Percentiles rank a stretch among this genome's conserved stretches.
Conservation (phyloP, 106 monocot species). For the Allium sativum region DNA sequence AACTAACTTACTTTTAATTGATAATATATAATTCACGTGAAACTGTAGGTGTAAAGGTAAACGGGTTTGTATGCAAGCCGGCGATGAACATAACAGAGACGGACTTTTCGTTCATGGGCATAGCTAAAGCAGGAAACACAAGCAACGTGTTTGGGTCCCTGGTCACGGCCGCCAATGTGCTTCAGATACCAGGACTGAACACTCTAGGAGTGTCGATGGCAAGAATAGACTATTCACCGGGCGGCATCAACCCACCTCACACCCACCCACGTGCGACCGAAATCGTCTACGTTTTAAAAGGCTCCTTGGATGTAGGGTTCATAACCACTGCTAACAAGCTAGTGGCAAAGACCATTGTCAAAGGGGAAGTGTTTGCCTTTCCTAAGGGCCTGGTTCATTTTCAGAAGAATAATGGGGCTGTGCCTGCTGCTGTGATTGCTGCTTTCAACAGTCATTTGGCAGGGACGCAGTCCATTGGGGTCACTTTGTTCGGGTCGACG, state of each 20-base stretch:
- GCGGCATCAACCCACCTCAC: slow-evolving; percentile 42
- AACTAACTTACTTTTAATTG: no score
- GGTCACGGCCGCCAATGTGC: slow-evolving; percentile 43
- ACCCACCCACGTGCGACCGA: slow-evolving; percentile 32
- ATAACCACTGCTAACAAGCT: slow-evolving; percentile 21
- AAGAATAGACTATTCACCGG: slow-evolving; percentile 41
- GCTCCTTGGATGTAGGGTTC: slow-evolving; percentile 21
- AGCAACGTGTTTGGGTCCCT: slow-evolving; percentile 38
- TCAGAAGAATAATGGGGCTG: slow-evolving; percentile 21
- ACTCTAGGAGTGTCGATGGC: slow-evolving; percentile 50
- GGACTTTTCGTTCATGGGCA: slow-evolving; percentile 40
- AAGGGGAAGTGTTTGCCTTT: slow-evolving; percentile 19
- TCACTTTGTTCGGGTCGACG: slow-evolving; percentile 19
- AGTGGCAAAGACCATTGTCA: slow-evolving; percentile 10
- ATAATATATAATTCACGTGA: no score
- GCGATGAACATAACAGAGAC: slow-evolving; percentile 3
- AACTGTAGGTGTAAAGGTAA: slow-evolving; percentile 32
- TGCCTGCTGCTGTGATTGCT: slow-evolving; percentile 16
- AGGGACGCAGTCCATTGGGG: slow-evolving; percentile 24
- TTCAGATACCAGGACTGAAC: slow-evolving; percentile 53
- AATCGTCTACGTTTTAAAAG: slow-evolving; percentile 16
- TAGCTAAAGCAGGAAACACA: slow-evolving; percentile 37
- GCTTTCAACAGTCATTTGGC: slow-evolving; percentile 47
- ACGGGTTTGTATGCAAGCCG: slow-evolving; percentile 54
- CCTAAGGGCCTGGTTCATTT: slow-evolving; percentile 22